These are phyloP conservation scores for Cladosporium sp. DNA, from an alignment of 2,329 filamentous ascomycete genomes.

Conservation along the genomic window DNA sequence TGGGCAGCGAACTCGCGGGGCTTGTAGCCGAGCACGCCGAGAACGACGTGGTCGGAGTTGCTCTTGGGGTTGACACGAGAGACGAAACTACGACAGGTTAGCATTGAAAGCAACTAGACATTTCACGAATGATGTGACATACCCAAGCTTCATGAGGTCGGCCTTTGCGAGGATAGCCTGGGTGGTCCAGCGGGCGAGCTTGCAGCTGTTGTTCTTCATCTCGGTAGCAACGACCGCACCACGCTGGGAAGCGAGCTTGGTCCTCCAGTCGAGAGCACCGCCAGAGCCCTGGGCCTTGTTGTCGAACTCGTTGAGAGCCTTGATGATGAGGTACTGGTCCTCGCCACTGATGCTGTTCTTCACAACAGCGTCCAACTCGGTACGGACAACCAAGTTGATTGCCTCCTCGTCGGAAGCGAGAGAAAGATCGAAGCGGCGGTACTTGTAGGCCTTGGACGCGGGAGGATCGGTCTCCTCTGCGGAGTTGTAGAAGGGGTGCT, in stretches of 20 bases:
- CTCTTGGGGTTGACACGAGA: conserved; percentile 88
- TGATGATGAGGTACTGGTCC: conserved; percentile 86
- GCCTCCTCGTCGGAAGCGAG: conserved; percentile 88
- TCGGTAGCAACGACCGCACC: conserved; percentile 97
- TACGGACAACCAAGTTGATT: conserved; percentile 86
- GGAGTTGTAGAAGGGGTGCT: conserved; percentile 96
- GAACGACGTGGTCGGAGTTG: conserved; percentile 89
- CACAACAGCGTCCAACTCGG: conserved; percentile 90
- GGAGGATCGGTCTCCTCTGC: conserved; percentile 89
- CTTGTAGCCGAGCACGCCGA: conserved; percentile 97
- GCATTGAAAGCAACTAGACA: conserved; percentile 10
- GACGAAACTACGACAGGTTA: conserved; percentile 65
- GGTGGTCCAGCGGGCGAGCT: conserved; percentile 94
- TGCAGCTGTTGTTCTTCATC: conserved; percentile 99
- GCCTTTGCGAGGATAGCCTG: conserved; percentile 95
- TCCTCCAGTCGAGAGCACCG: conserved; percentile 93
- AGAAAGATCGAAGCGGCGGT: conserved; percentile 92
- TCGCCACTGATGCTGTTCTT: conserved; percentile 92
- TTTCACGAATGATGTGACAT: conserved; percentile 36
- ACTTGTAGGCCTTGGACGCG: conserved; percentile 97
- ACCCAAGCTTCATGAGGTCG: conserved; percentile 98
- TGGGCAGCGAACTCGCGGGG: conserved; percentile 92
- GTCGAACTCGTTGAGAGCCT: conserved; percentile 98
- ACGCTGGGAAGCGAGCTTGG: conserved; percentile 88
- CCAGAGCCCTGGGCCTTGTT: conserved; percentile 94